phyloP scores from a whole-genome alignment of 2,329 filamentous ascomycete species.

The Onygenales sp. region DNA sequence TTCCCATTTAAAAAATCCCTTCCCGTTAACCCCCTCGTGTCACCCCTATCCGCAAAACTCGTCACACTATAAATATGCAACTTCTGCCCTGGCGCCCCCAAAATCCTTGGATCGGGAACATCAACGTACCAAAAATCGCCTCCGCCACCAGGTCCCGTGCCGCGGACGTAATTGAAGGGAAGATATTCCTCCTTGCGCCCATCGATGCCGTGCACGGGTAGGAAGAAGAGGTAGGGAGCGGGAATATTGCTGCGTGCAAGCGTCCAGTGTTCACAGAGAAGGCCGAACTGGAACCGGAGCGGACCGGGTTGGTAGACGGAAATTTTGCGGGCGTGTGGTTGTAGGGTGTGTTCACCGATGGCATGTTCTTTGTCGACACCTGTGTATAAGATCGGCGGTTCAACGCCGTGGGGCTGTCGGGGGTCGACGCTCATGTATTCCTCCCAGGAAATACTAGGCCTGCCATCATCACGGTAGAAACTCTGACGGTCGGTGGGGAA shows the following conservation, averaged over 20 bases:
- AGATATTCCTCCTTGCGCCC: conserved; percentile 59
- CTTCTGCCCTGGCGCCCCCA: conserved; percentile 61
- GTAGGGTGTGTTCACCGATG: conserved; percentile 49
- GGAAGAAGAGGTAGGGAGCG: conserved; percentile 58
- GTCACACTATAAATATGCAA: conserved; percentile 56
- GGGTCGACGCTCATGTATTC: conserved; percentile 64
- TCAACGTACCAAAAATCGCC: conserved; percentile 77
- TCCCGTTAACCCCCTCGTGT: conserved; percentile 44
- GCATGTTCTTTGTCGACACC: conserved; percentile 41
- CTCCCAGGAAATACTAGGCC: conserved; percentile 58
- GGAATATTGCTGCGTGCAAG: conserved; percentile 55
- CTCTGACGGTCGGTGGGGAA: conserved; percentile 56
- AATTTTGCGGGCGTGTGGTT: conserved; percentile 52
- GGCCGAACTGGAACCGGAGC: conserved; percentile 71
- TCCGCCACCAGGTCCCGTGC: conserved; percentile 45
- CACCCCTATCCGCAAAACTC: conserved; percentile 38
- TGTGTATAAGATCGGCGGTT: conserved; percentile 38
- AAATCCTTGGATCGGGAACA: conserved; percentile 49
- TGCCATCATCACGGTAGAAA: conserved; percentile 68
- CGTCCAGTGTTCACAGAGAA: conserved; percentile 75
- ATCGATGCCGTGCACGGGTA: conserved; percentile 57
- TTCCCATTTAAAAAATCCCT: conserved; percentile 40
- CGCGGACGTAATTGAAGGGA: conserved; percentile 49
- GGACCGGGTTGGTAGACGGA: conserved; percentile 46
- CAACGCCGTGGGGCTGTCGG: conserved; percentile 30